These are phyloP conservation scores for Aspergillus quadricinctus DNA, from an alignment of 2,329 filamentous ascomycete genomes.

Conservation along the genomic window DNA sequence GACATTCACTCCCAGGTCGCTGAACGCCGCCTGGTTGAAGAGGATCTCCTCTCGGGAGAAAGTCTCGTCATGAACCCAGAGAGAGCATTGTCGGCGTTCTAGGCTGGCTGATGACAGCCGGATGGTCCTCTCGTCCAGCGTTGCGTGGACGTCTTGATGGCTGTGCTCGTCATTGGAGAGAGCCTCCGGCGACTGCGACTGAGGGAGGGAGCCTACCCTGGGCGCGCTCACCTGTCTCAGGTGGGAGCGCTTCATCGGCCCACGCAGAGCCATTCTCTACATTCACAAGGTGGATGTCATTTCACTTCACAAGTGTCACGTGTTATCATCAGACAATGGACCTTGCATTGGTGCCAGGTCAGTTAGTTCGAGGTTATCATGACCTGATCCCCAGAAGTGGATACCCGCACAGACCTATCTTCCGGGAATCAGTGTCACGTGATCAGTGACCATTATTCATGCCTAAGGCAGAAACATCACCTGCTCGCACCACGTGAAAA, in stretches of 20 bases:
- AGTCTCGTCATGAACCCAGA: conserved; percentile 65
- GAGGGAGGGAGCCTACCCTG: conserved; percentile 32
- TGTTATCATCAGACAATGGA: background rate
- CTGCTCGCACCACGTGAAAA: background rate
- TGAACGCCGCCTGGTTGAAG: conserved; percentile 69
- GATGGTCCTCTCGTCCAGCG: conserved; percentile 23
- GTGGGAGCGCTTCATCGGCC: conserved; percentile 37
- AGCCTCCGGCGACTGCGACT: conserved; percentile 21
- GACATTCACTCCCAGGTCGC: conserved; percentile 56
- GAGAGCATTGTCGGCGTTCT: conserved; percentile 39
- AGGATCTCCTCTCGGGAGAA: conserved; percentile 75
- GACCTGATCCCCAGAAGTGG: background rate
- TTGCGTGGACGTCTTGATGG: conserved; percentile 13
- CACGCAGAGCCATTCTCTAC: conserved; percentile 35
- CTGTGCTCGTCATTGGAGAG: conserved; percentile 21
- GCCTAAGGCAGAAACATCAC: background rate
- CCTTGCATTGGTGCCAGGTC: background rate
- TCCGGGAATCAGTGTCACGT: background rate
- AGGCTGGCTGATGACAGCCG: conserved; percentile 24
- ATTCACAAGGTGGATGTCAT: conserved; percentile 15
- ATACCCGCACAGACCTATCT: background rate
- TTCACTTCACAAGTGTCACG: conserved; percentile 1
- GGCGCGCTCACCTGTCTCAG: conserved; percentile 39
- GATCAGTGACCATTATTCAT: rapidly evolving
- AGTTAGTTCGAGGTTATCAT: background rate